A percentile compares a stretch with the other conserved stretches of the same genome.
These are phyloP conservation scores for Herpotrichia juniperi DNA, from an alignment of 2,329 filamentous ascomycete genomes.

Conservation along the genomic window DNA sequence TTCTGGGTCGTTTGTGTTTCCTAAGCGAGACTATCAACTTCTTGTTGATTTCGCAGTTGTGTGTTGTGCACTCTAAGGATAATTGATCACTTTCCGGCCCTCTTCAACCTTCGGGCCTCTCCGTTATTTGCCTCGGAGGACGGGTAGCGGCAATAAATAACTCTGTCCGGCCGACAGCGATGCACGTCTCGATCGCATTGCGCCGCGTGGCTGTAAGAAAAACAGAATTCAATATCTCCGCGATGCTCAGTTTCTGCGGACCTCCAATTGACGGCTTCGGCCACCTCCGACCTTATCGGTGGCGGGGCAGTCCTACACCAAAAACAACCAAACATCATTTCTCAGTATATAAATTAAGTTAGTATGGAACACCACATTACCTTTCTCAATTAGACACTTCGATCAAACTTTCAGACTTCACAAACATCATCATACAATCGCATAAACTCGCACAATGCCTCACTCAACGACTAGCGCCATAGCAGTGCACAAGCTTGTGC, in stretches of 20 bases:
- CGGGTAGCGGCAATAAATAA: neutral
- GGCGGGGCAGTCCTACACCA: neutral
- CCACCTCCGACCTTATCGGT: neutral
- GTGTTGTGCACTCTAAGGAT: too few species aligned
- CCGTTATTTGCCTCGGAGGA: neutral
- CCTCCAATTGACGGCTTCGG: neutral
- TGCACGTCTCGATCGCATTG: neutral
- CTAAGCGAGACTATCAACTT: too few species aligned
- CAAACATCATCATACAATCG: neutral
- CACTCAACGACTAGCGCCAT: constrained; percentile 26
- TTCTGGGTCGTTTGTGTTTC: too few species aligned
- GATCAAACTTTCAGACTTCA: neutral
- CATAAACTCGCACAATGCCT: constrained; percentile 19
- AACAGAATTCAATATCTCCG: neutral
- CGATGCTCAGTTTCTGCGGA: neutral
- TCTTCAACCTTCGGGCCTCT: neutral
- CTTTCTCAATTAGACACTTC: neutral
- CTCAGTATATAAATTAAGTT: neutral
- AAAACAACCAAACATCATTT: neutral
- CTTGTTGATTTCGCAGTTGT: too few species aligned
- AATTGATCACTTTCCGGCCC: neutral
- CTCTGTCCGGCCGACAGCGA: neutral
- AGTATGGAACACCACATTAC: neutral
- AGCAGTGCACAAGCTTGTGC: constrained; percentile 22
- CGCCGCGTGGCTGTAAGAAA: neutral